Evolutionary conservation across 768 basidiomycete genomes (phyloP).

Genomic region (Xanthoconium purpureum): DNA sequence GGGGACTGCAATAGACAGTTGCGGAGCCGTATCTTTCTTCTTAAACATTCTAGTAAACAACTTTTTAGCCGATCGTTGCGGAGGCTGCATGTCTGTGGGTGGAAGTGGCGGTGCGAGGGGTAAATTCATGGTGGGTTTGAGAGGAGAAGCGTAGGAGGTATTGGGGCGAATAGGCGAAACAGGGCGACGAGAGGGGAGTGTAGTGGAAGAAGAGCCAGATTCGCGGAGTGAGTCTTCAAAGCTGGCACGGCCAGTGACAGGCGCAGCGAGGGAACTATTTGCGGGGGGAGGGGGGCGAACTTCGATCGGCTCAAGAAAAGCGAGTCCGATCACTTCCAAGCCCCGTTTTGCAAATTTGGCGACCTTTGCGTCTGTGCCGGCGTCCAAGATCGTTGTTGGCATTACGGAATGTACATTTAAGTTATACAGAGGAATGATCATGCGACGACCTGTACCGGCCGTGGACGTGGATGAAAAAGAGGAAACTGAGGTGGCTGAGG

Average conservation of each 20-base stretch:
- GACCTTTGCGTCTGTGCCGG: conserved; percentile 84
- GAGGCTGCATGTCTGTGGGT: conserved; percentile 21
- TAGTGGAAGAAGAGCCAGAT: conserved; percentile 10
- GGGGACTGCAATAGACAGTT: conserved; percentile 24
- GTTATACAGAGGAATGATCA: conserved; percentile 84
- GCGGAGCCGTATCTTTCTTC: conserved; percentile 38
- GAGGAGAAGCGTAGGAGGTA: background rate
- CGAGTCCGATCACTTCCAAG: conserved; percentile 75
- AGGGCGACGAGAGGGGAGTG: conserved; percentile 7
- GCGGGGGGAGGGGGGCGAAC: conserved; percentile 44
- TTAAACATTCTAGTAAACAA: conserved; percentile 74
- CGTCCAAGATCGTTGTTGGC: conserved; percentile 82
- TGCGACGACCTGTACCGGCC: conserved; percentile 52
- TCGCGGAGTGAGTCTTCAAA: conserved; percentile 25
- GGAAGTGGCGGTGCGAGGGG: conserved; percentile 12
- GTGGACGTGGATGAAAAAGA: conserved; percentile 44
- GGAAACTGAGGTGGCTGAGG: conserved; percentile 42
- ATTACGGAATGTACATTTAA: conserved; percentile 85
- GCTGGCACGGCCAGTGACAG: conserved; percentile 29
- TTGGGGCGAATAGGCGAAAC: conserved; percentile 8
- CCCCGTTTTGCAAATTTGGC: conserved; percentile 73
- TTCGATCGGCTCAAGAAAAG: conserved; percentile 77
- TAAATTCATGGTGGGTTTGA: conserved; percentile 17
- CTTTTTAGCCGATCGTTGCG: conserved; percentile 48
- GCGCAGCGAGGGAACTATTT: conserved; percentile 6